Base-by-base conservation (phyloP, 306 rosid genomes). In the Sindora glabra region DNA sequence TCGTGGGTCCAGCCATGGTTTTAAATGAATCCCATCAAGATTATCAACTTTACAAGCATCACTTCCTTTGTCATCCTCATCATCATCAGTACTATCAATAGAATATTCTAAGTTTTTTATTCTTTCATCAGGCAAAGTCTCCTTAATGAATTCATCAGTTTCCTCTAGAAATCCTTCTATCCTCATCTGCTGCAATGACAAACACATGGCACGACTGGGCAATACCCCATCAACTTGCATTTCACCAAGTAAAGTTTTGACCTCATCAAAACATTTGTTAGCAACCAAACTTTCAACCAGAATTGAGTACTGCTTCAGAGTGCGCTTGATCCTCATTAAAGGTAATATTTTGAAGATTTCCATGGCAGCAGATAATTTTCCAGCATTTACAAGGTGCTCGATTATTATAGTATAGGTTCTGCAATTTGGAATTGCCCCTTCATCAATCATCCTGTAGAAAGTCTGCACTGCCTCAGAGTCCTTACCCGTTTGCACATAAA, bases 1-100 rank as follows among this genome's bases (percentile, higher is more conserved):
- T 72, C 83, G 78, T 2, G 91, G 96, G 56, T 89, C 96, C 52
- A 89, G 37, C 95, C 95, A 89, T 0, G 82, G 90, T 57, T 89
- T 89, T 56, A 89, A 79, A 26, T 34, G 77, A 45, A 77, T 30
- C 59, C 48, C 60, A 56, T 59, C 64, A 57, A 22, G 25, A 44
- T 45, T 56, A 50, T 72, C 75, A 59, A 58, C 64, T 46, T 58
- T 55, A 36, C 50, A 41, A 67, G 34, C 68, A 49, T 38, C 61
- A 23, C 22, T 57, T 54, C 10, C 54, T 10, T 27, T 62, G 32
- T 74, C 78, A 48, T 58, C 59, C 51, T 54, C 65, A 2, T 60
- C 42, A 23, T 61, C 83, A n/a, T 72, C 86, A 23, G 69, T 19
- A 30, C 65, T 22, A 22, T 72, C 88, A n/a, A 55, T 55, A 70